A percentile compares a stretch with the other conserved stretches of the same genome.
These are phyloP conservation scores for Hibiscus tridactylites DNA, from an alignment of 345 rosid genomes.

Conservation along the genomic window DNA sequence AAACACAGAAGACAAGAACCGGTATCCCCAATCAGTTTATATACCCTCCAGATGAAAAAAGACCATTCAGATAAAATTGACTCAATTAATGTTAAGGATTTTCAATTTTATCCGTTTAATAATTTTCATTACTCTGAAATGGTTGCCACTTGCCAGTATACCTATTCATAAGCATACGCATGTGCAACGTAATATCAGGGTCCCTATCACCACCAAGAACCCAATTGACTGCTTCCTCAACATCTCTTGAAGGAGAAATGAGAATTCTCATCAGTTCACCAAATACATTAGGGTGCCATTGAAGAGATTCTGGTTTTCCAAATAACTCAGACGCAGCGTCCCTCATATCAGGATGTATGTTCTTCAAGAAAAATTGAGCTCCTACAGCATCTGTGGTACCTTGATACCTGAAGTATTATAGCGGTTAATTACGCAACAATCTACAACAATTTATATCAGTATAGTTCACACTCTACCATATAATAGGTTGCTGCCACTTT, in stretches of 20 bases:
- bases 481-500: conserved; percentile 76
- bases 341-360: conserved; percentile 75
- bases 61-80: not conserved
- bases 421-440: conserved; percentile 1
- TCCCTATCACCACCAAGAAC: conserved; percentile 47
- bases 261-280: conserved; percentile 88
- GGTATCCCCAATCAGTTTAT: conserved; percentile 7
- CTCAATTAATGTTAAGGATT: not conserved
- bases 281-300: conserved; percentile 65
- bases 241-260: conserved; percentile 72
- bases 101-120: not conserved
- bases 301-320: conserved; percentile 51
- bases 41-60: not conserved
- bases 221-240: conserved; percentile 72
- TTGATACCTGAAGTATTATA: conserved; percentile 60
- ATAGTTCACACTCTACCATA: conserved; percentile 49
- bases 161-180: conserved; percentile 90
- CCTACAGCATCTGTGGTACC: conserved; percentile 93
- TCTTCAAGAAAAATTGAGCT: conserved; percentile 89
- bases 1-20: conserved; percentile 9
- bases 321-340: conserved; percentile 60
- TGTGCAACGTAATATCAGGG: conserved; percentile 87
- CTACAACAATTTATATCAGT: not conserved
- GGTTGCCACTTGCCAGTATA: conserved; percentile 10
- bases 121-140: not conserved